Percentiles rank a stretch among this genome's conserved stretches.
Evolutionary conservation across 495 filamentous ascomycete species (phyloP).

Genomic region (Chaetomidium leptoderma): DNA sequence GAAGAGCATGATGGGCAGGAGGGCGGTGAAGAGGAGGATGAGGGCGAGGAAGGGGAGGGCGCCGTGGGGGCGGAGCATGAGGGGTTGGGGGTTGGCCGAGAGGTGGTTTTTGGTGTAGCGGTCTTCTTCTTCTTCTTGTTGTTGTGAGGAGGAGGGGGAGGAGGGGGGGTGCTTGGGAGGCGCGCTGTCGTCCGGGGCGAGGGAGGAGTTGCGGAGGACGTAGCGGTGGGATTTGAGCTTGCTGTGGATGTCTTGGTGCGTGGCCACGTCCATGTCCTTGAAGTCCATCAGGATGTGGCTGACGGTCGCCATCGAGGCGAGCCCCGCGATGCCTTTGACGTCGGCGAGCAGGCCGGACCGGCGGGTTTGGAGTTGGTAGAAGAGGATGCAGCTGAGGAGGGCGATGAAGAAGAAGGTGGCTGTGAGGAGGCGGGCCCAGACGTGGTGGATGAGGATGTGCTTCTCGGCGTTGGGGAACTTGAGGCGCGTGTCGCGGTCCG

Average conservation of each 20-base stretch:
- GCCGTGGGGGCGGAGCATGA: constrained; percentile 59
- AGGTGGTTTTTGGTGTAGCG: constrained; percentile 40
- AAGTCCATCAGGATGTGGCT: constrained; percentile 72
- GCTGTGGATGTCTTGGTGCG: constrained; percentile 60
- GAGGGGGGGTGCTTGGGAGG: background rate
- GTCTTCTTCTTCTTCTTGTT: constrained; percentile 29
- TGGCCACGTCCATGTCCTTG: constrained; percentile 63
- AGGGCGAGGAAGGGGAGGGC: constrained; percentile 53
- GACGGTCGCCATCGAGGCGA: constrained; percentile 68
- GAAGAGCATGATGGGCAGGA: constrained; percentile 58
- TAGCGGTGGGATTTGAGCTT: constrained; percentile 61
- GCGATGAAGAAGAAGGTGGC: constrained; percentile 48
- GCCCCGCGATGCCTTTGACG: constrained; percentile 67
- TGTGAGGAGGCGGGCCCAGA: constrained; percentile 60
- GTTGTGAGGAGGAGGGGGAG: background rate
- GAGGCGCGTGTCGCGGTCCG: constrained; percentile 37
- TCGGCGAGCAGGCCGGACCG: constrained; percentile 62
- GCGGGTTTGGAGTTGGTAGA: constrained; percentile 55
- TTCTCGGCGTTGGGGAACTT: constrained; percentile 38
- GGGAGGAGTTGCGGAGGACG: constrained; percentile 61
- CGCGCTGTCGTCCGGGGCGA: constrained; percentile 47
- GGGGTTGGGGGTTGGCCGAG: constrained; percentile 59
- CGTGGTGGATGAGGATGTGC: constrained; percentile 48
- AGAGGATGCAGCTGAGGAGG: constrained; percentile 52
- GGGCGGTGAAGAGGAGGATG: constrained; percentile 46